Evolutionary conservation across 2,329 filamentous ascomycete genomes (phyloP), one percentile per base, ranked within the genome.

Genomic region (Alternaria viburni): DNA sequence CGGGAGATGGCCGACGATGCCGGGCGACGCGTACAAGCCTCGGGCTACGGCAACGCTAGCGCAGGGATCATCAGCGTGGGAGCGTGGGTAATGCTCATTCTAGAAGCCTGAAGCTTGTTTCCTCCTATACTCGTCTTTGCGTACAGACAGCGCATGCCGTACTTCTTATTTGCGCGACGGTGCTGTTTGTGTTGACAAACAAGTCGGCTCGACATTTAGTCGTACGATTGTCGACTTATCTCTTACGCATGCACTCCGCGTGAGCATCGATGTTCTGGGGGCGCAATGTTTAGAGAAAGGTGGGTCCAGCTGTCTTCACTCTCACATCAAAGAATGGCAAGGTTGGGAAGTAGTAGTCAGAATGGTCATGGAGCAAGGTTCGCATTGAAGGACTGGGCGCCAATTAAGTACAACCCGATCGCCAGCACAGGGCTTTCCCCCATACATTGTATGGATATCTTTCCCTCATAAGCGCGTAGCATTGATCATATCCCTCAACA

Each of bases 401-500:
- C 93, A 90, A 85, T 95, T 81, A 96, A 95, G 93, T 93, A 88
- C 88, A 68, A 90, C 91, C 90, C 88, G 87, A 75, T 88, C 88
- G 86, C 88, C 86, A 89, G 86, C 89, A 96, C 94, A 97, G 93
- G 95, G 95, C 95, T 93, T 97, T 98, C 95, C 93, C 94, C 93
- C 90, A 83, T 80, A 74, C 65, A 64, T 60, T 54, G 82, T 81
- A 83, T 87, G 93, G 91, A 71, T 97, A 93, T 98, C 95, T 98
- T 98, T 98, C 95, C 95, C 93, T 97, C 94, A 91, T 97, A 87
- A 97, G 93, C 91, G 89, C 90, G 86, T 83, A 86, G 74, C 75
- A 74, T 75, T 72, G 75, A 78, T 77, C 69, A 71, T 72, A 69
- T 77, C 72, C 76, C 73, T 65, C 56, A 62, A 55, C 56, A 62